Base-by-base conservation (phyloP, 225 moss, liverwort and hornwort genomes). In the Rhytidiadelphus loreus region DNA sequence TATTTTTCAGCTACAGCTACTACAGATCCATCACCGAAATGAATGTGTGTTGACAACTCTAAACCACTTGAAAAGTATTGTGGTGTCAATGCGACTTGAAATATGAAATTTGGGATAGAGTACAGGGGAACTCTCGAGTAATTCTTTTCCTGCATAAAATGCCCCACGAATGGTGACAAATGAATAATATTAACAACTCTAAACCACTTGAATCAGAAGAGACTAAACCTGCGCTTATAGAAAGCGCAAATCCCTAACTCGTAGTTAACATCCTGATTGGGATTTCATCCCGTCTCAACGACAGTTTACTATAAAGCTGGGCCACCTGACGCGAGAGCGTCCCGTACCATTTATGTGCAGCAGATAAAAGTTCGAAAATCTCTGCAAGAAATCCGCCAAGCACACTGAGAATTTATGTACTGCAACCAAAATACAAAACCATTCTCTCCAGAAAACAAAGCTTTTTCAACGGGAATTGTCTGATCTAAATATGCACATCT, bases 281-380 rank as follows among this genome's bases (percentile, higher is more conserved):
- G 28, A 25, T 53, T 77, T 69, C 62, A 37, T 32, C 44, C 56
- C 37, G 55, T 53, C 66, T 55, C 77, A 86, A 82, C 59, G 55
- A 66, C 52, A 89, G 24, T 65, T 59, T 86, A 19, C 74, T 68
- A 57, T 77, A 92, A 71, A 94, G 59, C 8, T 71, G 69, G n/a
- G 76, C 72, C 63, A 87, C 76, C 55, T 87, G 87, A 44, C 83
- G 90, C 28, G 87, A 82, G 48, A 94, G 87, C 37, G 77, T 76
- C 70, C 83, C 59, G 56, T 92, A 94, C 92, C 90, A 94, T 74
- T 85, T 78, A 72, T 71, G 68, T 56, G 90, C 92, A 52, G 87
- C 90, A 80, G 76, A 80, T 55, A 94, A 60, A 62, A 92, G 64
- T 83, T 92, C 92, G 57, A 87, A 90, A 75, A 94, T 46, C 71